phyloP scores from a whole-genome alignment of 2,329 filamentous ascomycete species.

The Neoascochyta sp. region DNA sequence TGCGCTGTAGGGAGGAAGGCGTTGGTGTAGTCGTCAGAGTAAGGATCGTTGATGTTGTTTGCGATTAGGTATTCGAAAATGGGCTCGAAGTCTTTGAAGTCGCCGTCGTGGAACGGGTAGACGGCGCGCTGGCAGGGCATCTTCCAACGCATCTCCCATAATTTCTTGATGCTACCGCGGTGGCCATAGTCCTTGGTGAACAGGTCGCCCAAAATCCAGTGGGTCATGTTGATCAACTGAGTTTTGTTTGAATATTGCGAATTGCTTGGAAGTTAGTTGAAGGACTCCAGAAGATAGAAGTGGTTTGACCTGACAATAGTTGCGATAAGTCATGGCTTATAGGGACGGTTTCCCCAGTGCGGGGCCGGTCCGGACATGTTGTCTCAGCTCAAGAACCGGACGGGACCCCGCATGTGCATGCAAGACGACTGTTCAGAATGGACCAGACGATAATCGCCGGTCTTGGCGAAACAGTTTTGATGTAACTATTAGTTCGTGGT shows the following conservation, averaged over 20 bases:
- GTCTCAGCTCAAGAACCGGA: conserved; percentile 8
- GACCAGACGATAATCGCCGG: no score
- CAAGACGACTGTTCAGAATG: no score
- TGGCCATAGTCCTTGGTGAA: conserved; percentile 39
- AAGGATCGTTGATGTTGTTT: conserved; percentile 63
- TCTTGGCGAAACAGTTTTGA: no score
- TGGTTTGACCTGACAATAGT: no score
- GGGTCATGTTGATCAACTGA: no score
- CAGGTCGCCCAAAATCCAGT: conserved; percentile 36
- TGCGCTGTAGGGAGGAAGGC: conserved; percentile 59
- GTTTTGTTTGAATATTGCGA: neutral
- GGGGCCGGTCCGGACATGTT: conserved; percentile 17
- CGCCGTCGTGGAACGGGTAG: conserved; percentile 71
- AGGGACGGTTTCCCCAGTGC: no score
- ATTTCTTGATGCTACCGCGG: conserved; percentile 27
- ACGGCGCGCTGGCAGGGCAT: conserved; percentile 46
- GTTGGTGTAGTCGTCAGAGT: conserved; percentile 59
- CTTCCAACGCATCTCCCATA: conserved; percentile 36
- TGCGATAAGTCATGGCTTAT: no score
- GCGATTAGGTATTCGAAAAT: conserved; percentile 43
- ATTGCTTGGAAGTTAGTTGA: no score
- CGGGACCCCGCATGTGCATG: conserved; percentile 19
- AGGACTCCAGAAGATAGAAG: no score
- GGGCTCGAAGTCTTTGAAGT: conserved; percentile 64
- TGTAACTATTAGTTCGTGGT: no score